These are phyloP conservation scores for Uronychia setigera DNA, from an alignment of 73 alveolate species.

Conservation along the genomic window DNA sequence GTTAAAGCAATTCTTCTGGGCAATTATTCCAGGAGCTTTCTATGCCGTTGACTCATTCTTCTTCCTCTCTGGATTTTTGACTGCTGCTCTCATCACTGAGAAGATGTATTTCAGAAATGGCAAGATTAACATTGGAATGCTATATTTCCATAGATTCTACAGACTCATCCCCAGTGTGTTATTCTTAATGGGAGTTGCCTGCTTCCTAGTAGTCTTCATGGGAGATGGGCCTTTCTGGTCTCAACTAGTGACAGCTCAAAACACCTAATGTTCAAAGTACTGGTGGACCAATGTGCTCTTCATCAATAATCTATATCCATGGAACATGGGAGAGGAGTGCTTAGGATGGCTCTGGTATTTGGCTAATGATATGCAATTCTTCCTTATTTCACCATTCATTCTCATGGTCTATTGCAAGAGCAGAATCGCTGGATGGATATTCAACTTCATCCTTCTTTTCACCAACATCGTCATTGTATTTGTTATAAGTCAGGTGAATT, in stretches of 20 bases:
- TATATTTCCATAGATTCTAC: constrained; percentile 49
- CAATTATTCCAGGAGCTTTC: constrained; percentile 35
- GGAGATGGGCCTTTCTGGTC: constrained; percentile 64
- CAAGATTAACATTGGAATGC: neutral
- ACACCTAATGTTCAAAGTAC: constrained; percentile 11
- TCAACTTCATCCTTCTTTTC: neutral
- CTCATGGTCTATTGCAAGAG: constrained; percentile 20
- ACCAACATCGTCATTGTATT: neutral
- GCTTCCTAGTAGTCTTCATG: neutral
- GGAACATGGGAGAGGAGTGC: constrained; percentile 17
- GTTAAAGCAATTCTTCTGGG: neutral
- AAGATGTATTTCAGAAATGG: constrained; percentile 6
- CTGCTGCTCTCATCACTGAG: constrained; percentile 21
- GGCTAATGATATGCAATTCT: constrained; percentile 56
- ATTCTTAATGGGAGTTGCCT: constrained; percentile 13
- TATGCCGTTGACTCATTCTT: constrained; percentile 55
- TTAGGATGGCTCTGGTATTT: constrained; percentile 56
- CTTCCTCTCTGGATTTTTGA: constrained; percentile 46
- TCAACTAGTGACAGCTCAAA: neutral
- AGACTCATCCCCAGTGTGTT: constrained; percentile 37
- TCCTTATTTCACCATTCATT: constrained; percentile 38
- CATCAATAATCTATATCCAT: constrained; percentile 41
- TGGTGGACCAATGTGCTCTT: constrained; percentile 53
- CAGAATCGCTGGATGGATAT: constrained; percentile 23
- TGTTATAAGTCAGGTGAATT: neutral